Base-by-base conservation (phyloP, 768 basidiomycete species). In the Krasilnikovozyma curviuscula region DNA sequence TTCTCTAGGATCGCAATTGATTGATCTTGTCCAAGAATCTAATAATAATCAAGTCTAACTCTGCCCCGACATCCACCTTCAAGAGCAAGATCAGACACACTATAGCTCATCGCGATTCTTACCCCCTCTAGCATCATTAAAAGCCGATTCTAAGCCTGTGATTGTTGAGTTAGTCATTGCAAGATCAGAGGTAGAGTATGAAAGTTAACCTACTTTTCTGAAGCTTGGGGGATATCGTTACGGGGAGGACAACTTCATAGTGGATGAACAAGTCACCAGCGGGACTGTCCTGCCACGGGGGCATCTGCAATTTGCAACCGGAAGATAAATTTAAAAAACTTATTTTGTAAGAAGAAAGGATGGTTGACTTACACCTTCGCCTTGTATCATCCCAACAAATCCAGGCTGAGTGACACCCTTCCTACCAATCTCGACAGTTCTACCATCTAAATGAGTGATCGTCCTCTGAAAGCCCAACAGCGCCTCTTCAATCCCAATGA, bases 401-500 rank as follows among this genome's bases (percentile, higher is more conserved):
- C 84, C 81, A 55, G 93, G 93, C 60, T 98, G 93, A 32, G 93
- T 97, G 1, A 91, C 83, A 14, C 77, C 79, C 33, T 71, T 69
- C 44, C 86, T 73, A 33, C 70, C 70, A 9, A 97, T 66, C 43
- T 70, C 68, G 31, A 97, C 73, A 27, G 70, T 65, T 60, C 81
- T 81, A 5, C 86, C 91, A 59, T 95, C 93, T 50, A 98, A 70
- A 65, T 89, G 88, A 3, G 81, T 85, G 46, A 98, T 64, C 59
- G 86, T 86, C 33, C 78, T 77, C 60, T 85, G 74, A 66, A 98
- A 95, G n/a, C 93, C 93, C 23, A 98, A 71, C n/a, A 97, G 66
- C 13, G 91, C 89, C 76, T 98, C 89, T 52, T 88, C 83, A 31
- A 93, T 67, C 0, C 83, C 78, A 54, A 98, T 80, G 3, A 79